These are phyloP conservation scores for Akanthomyces uredinophilus DNA, from an alignment of 2,329 filamentous ascomycete species.

Conservation along the genomic window DNA sequence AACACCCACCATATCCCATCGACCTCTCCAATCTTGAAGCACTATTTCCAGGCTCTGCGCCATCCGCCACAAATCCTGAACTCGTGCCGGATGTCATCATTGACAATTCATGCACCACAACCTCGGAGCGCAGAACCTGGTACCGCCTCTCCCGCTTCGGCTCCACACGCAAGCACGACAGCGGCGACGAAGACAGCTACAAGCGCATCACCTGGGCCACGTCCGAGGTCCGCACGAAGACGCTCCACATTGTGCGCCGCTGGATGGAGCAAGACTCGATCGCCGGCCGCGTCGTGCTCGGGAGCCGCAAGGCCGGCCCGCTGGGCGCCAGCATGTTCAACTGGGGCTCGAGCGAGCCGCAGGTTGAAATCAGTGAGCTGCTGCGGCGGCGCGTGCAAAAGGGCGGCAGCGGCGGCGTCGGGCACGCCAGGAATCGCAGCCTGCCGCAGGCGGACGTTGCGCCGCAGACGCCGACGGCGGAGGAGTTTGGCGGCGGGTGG, in stretches of 20 bases:
- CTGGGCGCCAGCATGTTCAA: constrained; percentile 52
- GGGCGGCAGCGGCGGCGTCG: background rate
- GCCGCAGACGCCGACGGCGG: constrained; percentile 23
- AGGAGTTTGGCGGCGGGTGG: constrained; percentile 31
- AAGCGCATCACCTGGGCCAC: constrained; percentile 51
- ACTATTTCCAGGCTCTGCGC: constrained; percentile 27
- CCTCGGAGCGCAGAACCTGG: constrained; percentile 59
- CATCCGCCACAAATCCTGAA: constrained; percentile 26
- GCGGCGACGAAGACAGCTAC: constrained; percentile 55
- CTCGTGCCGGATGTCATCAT: constrained; percentile 42
- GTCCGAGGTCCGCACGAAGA: constrained; percentile 50
- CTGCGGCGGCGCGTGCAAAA: constrained; percentile 27
- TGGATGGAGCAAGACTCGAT: constrained; percentile 64
- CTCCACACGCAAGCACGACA: constrained; percentile 51
- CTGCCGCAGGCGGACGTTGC: background rate
- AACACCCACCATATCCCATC: constrained; percentile 24
- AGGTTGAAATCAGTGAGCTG: constrained; percentile 41
- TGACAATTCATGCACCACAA: constrained; percentile 47
- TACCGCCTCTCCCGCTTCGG: constrained; percentile 59
- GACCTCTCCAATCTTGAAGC: constrained; percentile 30
- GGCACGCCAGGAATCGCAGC: constrained; percentile 6
- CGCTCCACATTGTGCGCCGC: constrained; percentile 53
- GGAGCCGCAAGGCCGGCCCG: constrained; percentile 32
- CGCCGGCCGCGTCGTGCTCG: constrained; percentile 40
- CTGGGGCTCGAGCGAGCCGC: constrained; percentile 52